Base-by-base conservation (phyloP, 441 rosid genomes). In the Omphalea diandra region DNA sequence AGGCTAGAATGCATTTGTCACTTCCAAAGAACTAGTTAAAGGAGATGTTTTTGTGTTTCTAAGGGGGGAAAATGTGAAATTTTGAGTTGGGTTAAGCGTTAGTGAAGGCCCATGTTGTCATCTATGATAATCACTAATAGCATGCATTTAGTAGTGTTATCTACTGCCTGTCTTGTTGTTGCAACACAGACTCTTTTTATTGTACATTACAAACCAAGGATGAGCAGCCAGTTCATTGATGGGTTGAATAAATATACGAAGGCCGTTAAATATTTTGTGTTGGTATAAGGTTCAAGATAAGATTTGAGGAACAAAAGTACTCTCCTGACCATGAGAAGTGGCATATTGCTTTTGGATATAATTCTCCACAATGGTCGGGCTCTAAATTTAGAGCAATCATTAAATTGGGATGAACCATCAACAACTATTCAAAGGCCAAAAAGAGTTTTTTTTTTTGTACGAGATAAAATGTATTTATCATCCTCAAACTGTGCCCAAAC, bases 131-230 rank as follows among this genome's bases (percentile, higher is more conserved):
- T 97, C 46, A 84, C 94, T 73, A 94, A 91, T 59, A 91, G 98
- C 83, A 91, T 94, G 97, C 96, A 88, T 78, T 80, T 91, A 64
- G 98, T 96, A 75, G 94, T 94, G 68, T 94, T 94, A 68, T 97
- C 97, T 65, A 87, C 98, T 32, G 98, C 98, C 68, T 84, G 91
- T 74, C 97, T 91, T 70, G 98, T 97, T 76, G 84, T 88, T 52
- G 44, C 73, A 15, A 88, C 94, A 31, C 80, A 76, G 54, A 84
- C 94, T 55, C 75, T 85, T 52, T 94, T 91, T 79, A 83, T 86
- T 65, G 96, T 94, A 17, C 90, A 81, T 74, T 94, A 87, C 81
- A 94, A 91, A 68, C 98, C 98, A 29, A 91, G 98, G 98, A 91
- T 49, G 71, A n/a, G n/a, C n/a, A 93, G 94, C 79, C 94, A 84